Evolutionary conservation across 2,329 filamentous ascomycete genomes (phyloP).

Genomic region (Neurospora sp.): DNA sequence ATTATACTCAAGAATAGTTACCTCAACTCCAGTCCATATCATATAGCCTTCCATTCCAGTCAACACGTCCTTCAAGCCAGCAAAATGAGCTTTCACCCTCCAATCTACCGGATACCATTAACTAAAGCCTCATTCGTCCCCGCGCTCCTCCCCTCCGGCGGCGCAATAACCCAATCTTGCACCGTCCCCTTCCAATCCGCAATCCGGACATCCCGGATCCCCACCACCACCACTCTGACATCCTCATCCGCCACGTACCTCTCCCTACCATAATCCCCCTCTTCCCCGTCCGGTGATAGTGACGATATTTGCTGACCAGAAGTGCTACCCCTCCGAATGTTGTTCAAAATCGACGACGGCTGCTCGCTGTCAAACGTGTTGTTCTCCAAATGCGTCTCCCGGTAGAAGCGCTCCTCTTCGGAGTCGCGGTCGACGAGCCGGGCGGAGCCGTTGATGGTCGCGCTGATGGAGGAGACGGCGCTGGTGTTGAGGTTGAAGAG

Average conservation of each 20-base stretch:
- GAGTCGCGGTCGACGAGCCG: constrained; percentile 61
- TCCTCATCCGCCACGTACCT: constrained; percentile 73
- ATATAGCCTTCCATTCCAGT: not conserved
- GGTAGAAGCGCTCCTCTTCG: constrained; percentile 77
- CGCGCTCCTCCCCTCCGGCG: constrained; percentile 18
- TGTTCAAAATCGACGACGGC: not conserved
- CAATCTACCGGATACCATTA: constrained; percentile 28
- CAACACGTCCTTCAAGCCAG: no score
- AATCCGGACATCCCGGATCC: constrained; percentile 74
- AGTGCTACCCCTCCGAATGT: not conserved
- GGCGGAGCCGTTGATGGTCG: constrained; percentile 87
- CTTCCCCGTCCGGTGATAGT: constrained; percentile 18
- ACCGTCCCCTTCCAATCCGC: constrained; percentile 95
- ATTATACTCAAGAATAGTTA: not conserved
- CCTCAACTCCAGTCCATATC: not conserved
- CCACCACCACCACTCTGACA: constrained; percentile 78
- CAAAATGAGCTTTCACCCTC: no score
- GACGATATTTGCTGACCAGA: constrained; percentile 20
- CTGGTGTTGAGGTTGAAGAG: constrained; percentile 87
- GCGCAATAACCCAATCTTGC: constrained; percentile 56
- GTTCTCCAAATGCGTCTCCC: constrained; percentile 75
- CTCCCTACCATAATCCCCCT: constrained; percentile 43
- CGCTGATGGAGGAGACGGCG: constrained; percentile 77
- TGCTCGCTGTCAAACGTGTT: constrained; percentile 66
- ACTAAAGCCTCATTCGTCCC: constrained; percentile 13